Evolutionary conservation across 306 rosid species (phyloP).

Genomic region (Trifolium repens): DNA sequence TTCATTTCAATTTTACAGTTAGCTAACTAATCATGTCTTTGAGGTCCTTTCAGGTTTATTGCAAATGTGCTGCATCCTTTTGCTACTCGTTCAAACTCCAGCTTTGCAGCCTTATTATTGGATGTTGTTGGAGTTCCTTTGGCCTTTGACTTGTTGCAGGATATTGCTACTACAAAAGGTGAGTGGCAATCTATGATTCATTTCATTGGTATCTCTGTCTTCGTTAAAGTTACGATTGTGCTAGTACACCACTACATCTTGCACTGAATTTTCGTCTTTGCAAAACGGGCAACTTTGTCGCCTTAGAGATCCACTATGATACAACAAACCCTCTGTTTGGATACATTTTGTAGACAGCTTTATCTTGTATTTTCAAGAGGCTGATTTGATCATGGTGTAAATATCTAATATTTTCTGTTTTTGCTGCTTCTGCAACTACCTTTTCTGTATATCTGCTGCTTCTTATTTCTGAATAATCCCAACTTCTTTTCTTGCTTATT

Average conservation of each 20-base stretch:
- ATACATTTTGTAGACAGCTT: background rate
- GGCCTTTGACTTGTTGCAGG: constrained; percentile 83
- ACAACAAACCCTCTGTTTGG: background rate
- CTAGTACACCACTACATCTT: background rate
- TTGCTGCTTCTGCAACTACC: background rate
- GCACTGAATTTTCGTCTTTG: background rate
- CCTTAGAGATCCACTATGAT: background rate
- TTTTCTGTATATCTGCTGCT: background rate
- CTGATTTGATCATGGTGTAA: background rate
- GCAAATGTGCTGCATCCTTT: constrained; percentile 64
- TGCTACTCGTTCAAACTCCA: constrained; percentile 75
- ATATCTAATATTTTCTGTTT: constrained; percentile 3
- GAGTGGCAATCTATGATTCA: constrained; percentile 26
- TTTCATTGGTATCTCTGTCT: background rate
- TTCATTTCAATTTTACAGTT: constrained; percentile 5
- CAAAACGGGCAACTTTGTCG: background rate
- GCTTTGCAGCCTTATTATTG: constrained; percentile 67
- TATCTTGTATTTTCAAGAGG: background rate
- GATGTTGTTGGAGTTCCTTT: constrained; percentile 70
- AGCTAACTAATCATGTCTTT: constrained; percentile 37
- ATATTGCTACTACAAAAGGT: constrained; percentile 71
- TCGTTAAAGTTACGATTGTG: background rate
- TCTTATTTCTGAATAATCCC: background rate
- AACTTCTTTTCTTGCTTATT: background rate
- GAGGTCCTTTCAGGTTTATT: constrained; percentile 67